These are phyloP conservation scores for Microcyclospora tardicrescens DNA, from an alignment of 2,329 filamentous ascomycete genomes.

Conservation along the genomic window DNA sequence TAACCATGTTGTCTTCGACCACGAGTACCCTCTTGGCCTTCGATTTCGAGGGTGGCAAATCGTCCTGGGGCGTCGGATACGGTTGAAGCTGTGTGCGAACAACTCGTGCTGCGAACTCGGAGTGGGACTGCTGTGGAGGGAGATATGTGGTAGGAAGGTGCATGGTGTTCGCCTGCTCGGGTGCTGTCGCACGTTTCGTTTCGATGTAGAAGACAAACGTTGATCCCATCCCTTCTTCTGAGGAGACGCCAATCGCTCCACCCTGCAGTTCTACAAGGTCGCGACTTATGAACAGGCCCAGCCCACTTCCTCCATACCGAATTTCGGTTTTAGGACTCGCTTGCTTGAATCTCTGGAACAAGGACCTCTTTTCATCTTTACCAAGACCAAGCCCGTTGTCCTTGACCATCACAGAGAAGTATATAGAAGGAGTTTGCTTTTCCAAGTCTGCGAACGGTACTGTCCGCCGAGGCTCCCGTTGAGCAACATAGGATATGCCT, in stretches of 20 bases:
- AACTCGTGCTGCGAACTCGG: too few relatives aligned
- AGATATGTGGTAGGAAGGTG: too few relatives aligned
- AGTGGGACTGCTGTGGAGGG: too few relatives aligned
- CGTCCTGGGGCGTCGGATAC: background rate
- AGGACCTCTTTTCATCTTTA: constrained; percentile 25
- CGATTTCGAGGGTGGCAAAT: too few relatives aligned
- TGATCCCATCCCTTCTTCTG: constrained; percentile 44
- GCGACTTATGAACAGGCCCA: constrained; percentile 56
- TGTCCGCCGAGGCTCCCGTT: too few relatives aligned
- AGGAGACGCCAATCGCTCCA: constrained; percentile 53
- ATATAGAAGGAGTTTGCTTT: too few relatives aligned
- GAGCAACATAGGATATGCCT: background rate
- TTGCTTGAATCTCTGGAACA: constrained; percentile 59
- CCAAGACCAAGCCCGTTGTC: constrained; percentile 28
- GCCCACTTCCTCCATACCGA: constrained; percentile 56
- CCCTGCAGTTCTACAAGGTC: constrained; percentile 55
- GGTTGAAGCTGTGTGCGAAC: constrained; percentile 39
- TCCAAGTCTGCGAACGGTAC: background rate
- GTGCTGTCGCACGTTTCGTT: too few relatives aligned
- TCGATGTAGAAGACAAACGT: constrained; percentile 56
- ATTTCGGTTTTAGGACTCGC: constrained; percentile 53
- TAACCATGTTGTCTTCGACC: constrained; percentile 28
- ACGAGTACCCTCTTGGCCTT: constrained; percentile 9
- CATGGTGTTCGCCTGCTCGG: too few relatives aligned
- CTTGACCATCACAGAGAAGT: too few relatives aligned